Conservation (phyloP, 805 yeast species). For the Cyberlindnera galapagoensis region DNA sequence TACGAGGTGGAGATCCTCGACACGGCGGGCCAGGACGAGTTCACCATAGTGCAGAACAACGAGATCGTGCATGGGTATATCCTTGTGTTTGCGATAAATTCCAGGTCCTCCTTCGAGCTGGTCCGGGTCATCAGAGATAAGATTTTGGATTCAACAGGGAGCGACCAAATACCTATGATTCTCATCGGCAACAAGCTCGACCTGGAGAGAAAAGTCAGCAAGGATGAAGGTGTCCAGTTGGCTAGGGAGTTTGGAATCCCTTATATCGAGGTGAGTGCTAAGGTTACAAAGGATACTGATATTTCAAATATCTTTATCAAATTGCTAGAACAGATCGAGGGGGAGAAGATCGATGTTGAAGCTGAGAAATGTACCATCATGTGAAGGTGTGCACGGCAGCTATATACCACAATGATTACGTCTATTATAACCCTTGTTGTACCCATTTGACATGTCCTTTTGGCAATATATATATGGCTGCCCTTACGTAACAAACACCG, state of each 20-base stretch:
- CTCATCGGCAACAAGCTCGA: slow-evolving; percentile 76
- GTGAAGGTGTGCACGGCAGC: too few species aligned
- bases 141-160: slow-evolving; percentile 63
- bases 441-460: too few species aligned
- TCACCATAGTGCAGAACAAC: slow-evolving; percentile 70
- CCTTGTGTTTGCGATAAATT: slow-evolving; percentile 75
- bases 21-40: slow-evolving; percentile 93
- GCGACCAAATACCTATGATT: slow-evolving; percentile 68
- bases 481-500: too few species aligned
- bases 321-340: slow-evolving; percentile 56
- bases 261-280: slow-evolving; percentile 80
- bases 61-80: slow-evolving; percentile 78
- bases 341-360: slow-evolving; percentile 45
- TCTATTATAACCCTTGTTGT: too few species aligned
- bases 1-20: slow-evolving; percentile 82
- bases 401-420: too few species aligned
- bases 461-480: too few species aligned
- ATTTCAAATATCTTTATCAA: slow-evolving; percentile 55
- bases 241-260: slow-evolving; percentile 62
- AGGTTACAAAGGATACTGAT: slow-evolving; percentile 72
- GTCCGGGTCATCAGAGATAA: slow-evolving; percentile 75
- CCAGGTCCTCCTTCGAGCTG: slow-evolving; percentile 71
- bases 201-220: slow-evolving; percentile 56
- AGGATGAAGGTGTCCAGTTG: slow-evolving; percentile 50
- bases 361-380: slow-evolving; percentile 44